Base-by-base conservation (phyloP, 106 monocot species). In the Agapanthus africanus region DNA sequence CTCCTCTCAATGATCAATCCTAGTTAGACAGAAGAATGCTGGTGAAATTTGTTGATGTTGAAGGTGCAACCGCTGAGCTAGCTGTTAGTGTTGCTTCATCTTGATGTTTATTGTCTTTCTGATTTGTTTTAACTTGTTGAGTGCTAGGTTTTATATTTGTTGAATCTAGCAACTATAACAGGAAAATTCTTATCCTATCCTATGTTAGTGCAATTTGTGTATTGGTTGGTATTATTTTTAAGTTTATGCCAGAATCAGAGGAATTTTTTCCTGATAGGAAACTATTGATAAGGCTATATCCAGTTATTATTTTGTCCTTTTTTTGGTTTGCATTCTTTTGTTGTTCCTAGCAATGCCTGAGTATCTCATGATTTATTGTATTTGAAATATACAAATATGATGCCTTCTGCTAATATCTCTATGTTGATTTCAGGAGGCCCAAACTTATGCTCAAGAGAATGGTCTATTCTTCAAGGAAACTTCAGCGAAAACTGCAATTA, bases 381-480 rank as follows among this genome's bases (percentile, higher is more conserved):
- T 44, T 11, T 44, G 42, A 9, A 44, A 44, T 11, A 16, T 44
- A n/a, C n/a, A 44, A 16, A 0, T 44, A 16, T 44, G 18, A 41
- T 36, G 21, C 9, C 7, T 49, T 62, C 15, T n/a, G 18, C 21
- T 61, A 42, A 38, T 22, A 13, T 67, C 11, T 61, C 19, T 72
- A 39, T 41, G 32, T 0, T 67, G 66, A 56, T 68, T 68, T 18
- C 75, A 75, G 75, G 75, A 75, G 36, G 75, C 75, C 67, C 68
- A 68, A 68, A 37, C 68, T 9, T 75, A 75, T 75, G 75, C 75
- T 47, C 68, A 61, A 46, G 75, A 75, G 27, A 75, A 75, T 61
- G 60, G 68, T 23, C 68, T 75, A 35, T 68, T 75, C 59, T 75
- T 68, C 46, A 47, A 66, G 59, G 75, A 75, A 75, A 75, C 75